These are phyloP conservation scores for Phaeolepiota aurea DNA, from an alignment of 768 basidiomycete genomes.

Conservation along the genomic window DNA sequence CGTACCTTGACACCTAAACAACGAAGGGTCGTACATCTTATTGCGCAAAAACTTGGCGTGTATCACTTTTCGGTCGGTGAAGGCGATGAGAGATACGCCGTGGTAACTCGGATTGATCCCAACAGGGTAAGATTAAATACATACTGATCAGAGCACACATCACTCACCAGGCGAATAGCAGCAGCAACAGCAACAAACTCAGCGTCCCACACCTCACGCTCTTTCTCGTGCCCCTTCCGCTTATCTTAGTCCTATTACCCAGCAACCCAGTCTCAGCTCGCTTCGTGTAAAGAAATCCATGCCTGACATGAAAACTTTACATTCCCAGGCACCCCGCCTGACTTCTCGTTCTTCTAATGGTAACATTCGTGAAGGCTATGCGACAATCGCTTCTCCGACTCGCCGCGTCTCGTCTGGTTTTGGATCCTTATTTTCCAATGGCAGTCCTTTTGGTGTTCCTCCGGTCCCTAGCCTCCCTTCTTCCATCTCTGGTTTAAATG, in stretches of 20 bases:
- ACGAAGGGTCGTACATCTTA: constrained; percentile 86
- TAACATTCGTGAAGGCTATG: constrained; percentile 81
- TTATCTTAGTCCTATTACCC: constrained; percentile 55
- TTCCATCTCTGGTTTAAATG: constrained; percentile 39
- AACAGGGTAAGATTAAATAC: constrained; percentile 53
- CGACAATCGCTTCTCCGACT: constrained; percentile 77
- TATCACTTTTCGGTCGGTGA: constrained; percentile 92
- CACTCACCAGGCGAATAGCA: too few relatives aligned
- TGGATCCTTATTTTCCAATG: constrained; percentile 57
- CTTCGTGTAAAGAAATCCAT: constrained; percentile 96
- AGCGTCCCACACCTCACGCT: constrained; percentile 51
- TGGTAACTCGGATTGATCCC: constrained; percentile 87
- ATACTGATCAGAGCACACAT: too few relatives aligned
- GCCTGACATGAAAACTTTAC: constrained; percentile 92
- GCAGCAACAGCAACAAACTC: constrained; percentile 33
- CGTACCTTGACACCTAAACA: constrained; percentile 77
- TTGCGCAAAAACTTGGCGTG: constrained; percentile 93
- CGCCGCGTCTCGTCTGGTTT: constrained; percentile 70
- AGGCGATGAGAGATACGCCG: constrained; percentile 88
- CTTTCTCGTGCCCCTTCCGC: constrained; percentile 78
- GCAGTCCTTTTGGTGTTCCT: constrained; percentile 49
- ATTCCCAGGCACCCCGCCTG: constrained; percentile 71
- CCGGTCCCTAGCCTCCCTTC: constrained; percentile 74
- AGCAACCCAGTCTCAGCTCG: constrained; percentile 33
- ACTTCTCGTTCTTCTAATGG: constrained; percentile 79